Conservation (phyloP, 257 asterid genomes). For the Solanum etuberosum region DNA sequence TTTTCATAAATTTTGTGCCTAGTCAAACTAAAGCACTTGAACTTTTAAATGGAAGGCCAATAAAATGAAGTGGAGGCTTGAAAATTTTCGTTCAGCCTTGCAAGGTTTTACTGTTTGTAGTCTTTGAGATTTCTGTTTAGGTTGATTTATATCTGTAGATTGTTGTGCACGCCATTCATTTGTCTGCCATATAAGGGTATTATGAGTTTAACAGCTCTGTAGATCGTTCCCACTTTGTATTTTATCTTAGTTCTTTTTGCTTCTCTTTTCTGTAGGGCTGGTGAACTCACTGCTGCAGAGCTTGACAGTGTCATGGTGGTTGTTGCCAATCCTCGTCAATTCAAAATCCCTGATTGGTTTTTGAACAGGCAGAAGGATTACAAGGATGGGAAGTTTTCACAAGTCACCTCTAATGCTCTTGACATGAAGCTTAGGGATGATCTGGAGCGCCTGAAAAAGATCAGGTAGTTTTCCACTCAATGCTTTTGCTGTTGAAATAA, state of each 20-base stretch:
- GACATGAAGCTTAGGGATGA: conserved; percentile 4
- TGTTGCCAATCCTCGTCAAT: conserved; percentile 4
- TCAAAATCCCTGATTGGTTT: conserved; percentile 3
- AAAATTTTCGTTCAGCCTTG: neutral
- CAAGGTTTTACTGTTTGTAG: neutral
- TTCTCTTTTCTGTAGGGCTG: neutral
- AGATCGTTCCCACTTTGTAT: neutral
- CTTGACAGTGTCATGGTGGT: conserved; percentile 3
- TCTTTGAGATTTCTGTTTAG: neutral
- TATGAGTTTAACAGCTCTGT: neutral
- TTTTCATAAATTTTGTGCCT: neutral
- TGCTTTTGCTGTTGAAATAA: neutral
- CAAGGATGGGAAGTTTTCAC: conserved; percentile 1
- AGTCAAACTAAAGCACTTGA: neutral
- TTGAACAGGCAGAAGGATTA: conserved; percentile 2
- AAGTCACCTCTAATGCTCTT: conserved; percentile 1
- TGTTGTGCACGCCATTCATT: neutral
- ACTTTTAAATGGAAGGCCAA: neutral
- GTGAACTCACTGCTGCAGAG: conserved; percentile 2
- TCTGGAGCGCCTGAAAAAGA: neutral
- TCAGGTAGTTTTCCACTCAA: neutral
- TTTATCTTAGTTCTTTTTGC: neutral
- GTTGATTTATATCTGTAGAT: neutral
- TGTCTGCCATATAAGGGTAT: neutral
- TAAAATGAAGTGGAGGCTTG: neutral